These are phyloP conservation scores for Chaetomium strumarium DNA, from an alignment of 2,329 filamentous ascomycete species.

Conservation along the genomic window DNA sequence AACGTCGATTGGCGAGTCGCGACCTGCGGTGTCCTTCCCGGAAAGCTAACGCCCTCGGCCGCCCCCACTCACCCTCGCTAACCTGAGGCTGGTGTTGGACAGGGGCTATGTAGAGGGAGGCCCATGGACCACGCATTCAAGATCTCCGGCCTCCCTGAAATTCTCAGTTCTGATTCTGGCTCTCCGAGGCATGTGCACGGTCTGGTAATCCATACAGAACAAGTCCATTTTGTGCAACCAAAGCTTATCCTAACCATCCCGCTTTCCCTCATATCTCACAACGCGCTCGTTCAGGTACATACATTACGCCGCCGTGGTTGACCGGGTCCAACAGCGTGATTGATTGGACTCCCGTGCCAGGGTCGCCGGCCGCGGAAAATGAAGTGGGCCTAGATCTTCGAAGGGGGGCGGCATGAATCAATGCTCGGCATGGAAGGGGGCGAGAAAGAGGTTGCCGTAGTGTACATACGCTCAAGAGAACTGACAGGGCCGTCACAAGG, in stretches of 20 bases:
- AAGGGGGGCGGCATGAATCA: constrained; percentile 18
- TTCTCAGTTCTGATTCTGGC: not conserved
- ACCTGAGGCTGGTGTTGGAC: not conserved
- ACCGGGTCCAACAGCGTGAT: constrained; percentile 20
- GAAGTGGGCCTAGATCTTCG: constrained; percentile 21
- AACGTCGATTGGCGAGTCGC: constrained; percentile 11
- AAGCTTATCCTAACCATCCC: not conserved
- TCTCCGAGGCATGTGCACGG: not conserved
- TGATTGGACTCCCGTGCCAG: constrained; percentile 15
- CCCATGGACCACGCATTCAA: constrained; percentile 5
- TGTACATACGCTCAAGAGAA: not conserved
- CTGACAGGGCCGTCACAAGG: not conserved
- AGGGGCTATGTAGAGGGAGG: not conserved
- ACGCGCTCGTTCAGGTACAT: too few relatives aligned
- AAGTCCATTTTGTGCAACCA: not conserved
- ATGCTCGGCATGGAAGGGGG: constrained; percentile 5
- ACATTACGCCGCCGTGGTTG: not conserved
- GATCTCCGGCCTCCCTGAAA: constrained; percentile 1
- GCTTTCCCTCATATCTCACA: not conserved
- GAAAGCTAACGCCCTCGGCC: constrained; percentile 1
- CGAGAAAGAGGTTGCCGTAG: constrained; percentile 9
- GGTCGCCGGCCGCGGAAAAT: constrained; percentile 12
- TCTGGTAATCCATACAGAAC: too few relatives aligned
- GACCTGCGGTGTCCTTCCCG: constrained; percentile 6
- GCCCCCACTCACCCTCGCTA: not conserved